phyloP scores from a whole-genome alignment of 257 asterid species.

The Osmanthus fragrans region DNA sequence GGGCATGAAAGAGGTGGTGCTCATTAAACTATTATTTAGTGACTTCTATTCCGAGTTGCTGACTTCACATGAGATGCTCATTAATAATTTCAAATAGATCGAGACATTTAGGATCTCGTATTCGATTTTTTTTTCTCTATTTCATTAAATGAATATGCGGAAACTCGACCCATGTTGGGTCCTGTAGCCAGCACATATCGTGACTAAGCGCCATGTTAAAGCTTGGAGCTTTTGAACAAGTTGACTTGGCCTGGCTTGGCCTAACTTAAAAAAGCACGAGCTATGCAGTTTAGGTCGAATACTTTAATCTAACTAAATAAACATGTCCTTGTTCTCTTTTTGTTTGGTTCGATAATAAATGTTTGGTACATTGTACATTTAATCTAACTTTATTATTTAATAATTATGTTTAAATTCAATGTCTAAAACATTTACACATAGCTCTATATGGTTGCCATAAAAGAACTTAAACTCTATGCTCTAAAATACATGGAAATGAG shows the following conservation, averaged over 20 bases:
- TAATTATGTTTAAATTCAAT: background rate
- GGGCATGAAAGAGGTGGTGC: conserved; percentile 39
- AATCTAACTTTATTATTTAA: background rate
- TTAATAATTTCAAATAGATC: background rate
- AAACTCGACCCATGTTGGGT: too few relatives aligned
- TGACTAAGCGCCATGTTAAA: background rate
- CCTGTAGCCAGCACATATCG: too few relatives aligned
- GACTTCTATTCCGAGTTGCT: background rate
- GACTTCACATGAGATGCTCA: background rate
- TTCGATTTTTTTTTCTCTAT: background rate
- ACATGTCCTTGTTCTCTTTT: background rate
- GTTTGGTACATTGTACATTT: background rate
- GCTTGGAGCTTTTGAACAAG: too few relatives aligned
- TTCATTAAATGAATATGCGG: background rate
- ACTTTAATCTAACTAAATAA: too few relatives aligned
- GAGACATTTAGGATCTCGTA: background rate
- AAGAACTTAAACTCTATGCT: background rate
- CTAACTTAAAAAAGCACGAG: too few relatives aligned
- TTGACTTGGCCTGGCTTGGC: too few relatives aligned
- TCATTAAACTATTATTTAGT: conserved; percentile 21
- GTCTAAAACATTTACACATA: background rate
- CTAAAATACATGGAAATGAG: background rate
- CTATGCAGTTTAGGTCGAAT: too few relatives aligned
- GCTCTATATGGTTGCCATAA: background rate
- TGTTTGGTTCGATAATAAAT: too few relatives aligned